Evolutionary conservation across 1,284 basidiomycete species (phyloP), one percentile per base, ranked within the genome.

Genomic region (Papiliotrema flavescens): DNA sequence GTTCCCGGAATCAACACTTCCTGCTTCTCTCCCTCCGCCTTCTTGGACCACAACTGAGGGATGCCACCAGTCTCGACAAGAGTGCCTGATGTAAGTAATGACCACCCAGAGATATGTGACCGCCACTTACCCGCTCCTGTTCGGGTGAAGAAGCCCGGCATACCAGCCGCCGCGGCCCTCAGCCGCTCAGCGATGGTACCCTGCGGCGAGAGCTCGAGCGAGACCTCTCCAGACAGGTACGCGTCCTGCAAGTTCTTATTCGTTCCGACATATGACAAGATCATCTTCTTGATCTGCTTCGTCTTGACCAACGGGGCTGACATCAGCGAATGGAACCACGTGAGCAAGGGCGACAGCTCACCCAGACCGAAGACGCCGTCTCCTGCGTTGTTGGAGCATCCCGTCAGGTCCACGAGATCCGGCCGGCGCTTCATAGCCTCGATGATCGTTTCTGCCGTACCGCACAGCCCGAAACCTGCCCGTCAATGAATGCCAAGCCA

Each of bases 101-200:
- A 13, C 26, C 22, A 40, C 39, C 26, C 22, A 40, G 13, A n/a
- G 8, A 26, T 34, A 20, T 3, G 20, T 8, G 28, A 9, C 35
- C 9, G 40, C 47, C n/a, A 62, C 65, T 60, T 49, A 67, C 72
- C 70, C n/a, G 88, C 89, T 43, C 94, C 95, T 2, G 93, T 96
- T 4, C 93, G 90, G 4, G 93, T 98, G 78, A 83, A 98, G 80
- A 98, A 94, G 11, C 90, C 94, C 6, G 95, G 95, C 64, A 96
- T 94, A 54, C 95, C 95, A 22, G 91, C 90, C 2, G 89, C 94
- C 55, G 91, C 91, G 4, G 94, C 88, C 34, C 94, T 85, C 58
- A 96, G 82, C 59, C 93, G 86, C 72, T 96, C 95, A 19, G 89
- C 88, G 28, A 98, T 84, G 13, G 91, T 94, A n/a, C 79, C 92